Base-by-base conservation (phyloP, 768 basidiomycete species). In the Tubosaeta brunneosetosa region DNA sequence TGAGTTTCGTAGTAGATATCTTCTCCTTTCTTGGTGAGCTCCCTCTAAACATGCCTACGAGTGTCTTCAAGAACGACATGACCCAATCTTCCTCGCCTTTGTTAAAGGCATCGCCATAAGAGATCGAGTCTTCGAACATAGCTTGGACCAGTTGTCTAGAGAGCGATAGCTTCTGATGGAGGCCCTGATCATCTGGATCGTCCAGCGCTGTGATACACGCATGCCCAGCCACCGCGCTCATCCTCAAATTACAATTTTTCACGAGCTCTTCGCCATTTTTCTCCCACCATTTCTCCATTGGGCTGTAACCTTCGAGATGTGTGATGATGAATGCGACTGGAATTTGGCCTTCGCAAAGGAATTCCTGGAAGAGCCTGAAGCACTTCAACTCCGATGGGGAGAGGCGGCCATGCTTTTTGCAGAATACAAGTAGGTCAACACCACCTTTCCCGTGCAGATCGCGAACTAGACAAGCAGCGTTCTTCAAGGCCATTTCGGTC, bases 261-360 rank as follows among this genome's bases (percentile, higher is more conserved):
- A 60, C 26, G 11, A 70, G 61, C 5, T 14, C 33, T 13, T 45
- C 33, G 6, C 55, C 52, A 22, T 71, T 60, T 26, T 11, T n/a
- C 10, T 43, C 46, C 70, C 70, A 71, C 70, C 71, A 71, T 9
- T 50, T 36, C 33, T 71, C 68, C 70, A 70, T 71, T 5, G 41
- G 47, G 8, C 33, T 40, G 16, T 47, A 14, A 33, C 41, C n/a
- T 49, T 74, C 75, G 10, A 77, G 66, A 27, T 73, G 68, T 3
- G 74, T 76, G 33, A 77, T 60, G 6, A 71, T 64, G 13, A 77
- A 51, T 1, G 72, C 64, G n/a, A 71, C 63, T 3, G 76, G 74
- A 8, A 76, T 71, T 41, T 66, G 53, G 17, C 59, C 47, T 22
- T 62, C 64, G 56, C 76, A 77, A 27, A 77, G 67, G 38, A 73